Conservation (phyloP, 2,329 filamentous ascomycete genomes). For the Dothideomycetidae sp. region DNA sequence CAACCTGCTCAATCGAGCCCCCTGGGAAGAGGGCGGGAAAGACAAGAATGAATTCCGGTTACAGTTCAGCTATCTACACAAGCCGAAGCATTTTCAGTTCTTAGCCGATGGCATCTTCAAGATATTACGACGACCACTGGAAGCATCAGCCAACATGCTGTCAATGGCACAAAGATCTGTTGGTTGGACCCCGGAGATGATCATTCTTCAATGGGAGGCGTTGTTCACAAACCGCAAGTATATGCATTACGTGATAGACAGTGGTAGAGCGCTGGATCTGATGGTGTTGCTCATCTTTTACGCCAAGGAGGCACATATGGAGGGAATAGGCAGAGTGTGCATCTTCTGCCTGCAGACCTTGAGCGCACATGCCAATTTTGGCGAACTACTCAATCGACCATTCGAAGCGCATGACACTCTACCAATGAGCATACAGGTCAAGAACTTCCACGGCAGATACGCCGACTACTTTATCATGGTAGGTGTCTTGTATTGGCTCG, state of each 20-base stretch:
- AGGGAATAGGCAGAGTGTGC: conserved; percentile 90
- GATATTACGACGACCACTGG: conserved; percentile 76
- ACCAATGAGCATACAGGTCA: conserved; percentile 65
- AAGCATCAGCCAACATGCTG: conserved; percentile 55
- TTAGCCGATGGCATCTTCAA: conserved; percentile 87
- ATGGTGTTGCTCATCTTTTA: conserved; percentile 84
- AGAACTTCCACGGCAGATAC: conserved; percentile 77
- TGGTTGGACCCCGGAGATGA: conserved; percentile 85
- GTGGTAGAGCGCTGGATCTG: conserved; percentile 84
- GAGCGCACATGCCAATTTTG: conserved; percentile 85
- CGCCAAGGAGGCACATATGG: conserved; percentile 78
- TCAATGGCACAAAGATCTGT: conserved; percentile 46
- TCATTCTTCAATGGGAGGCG: conserved; percentile 95
- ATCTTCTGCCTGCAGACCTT: conserved; percentile 92
- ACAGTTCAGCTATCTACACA: conserved; percentile 77
- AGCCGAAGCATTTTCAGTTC: conserved; percentile 95
- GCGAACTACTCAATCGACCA: conserved; percentile 71
- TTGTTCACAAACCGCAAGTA: conserved; percentile 97
- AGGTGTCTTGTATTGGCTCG: conserved; percentile 23
- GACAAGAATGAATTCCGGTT: conserved; percentile 86
- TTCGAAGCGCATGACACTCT: conserved; percentile 84
- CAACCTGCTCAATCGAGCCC: conserved; percentile 73
- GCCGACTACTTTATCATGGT: conserved; percentile 87
- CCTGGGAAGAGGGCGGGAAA: conserved; percentile 51
- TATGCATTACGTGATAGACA: conserved; percentile 91